Evolutionary conservation across 192 early-diverging fungal genomes (phyloP).

Genomic region (Coemansia sp.): DNA sequence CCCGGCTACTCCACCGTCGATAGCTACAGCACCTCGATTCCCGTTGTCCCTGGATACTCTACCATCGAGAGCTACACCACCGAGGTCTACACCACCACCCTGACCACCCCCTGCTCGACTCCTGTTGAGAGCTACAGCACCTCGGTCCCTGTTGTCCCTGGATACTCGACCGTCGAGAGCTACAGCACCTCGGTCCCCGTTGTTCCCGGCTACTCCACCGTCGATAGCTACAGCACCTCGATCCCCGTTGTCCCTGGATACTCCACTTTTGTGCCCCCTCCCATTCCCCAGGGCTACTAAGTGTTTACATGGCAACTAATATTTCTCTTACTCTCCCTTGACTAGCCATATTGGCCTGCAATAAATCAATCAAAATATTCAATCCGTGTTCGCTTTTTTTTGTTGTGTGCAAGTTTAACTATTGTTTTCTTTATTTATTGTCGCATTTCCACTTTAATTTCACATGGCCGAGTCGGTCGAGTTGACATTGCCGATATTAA

Average conservation of each 20-base stretch:
- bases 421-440: too few species aligned
- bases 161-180: conserved; percentile 5
- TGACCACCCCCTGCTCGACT: neutral
- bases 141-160: neutral
- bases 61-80: conserved; percentile 16
- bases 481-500: neutral
- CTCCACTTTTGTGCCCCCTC: too few species aligned
- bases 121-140: neutral
- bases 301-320: too few species aligned
- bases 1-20: conserved; percentile 3
- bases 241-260: too few species aligned
- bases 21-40: conserved; percentile 5
- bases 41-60: neutral
- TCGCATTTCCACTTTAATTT: too few species aligned
- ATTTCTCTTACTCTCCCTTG: too few species aligned
- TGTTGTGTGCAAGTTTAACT: too few species aligned
- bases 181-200: neutral
- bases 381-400: too few species aligned
- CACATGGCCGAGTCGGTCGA: neutral
- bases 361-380: too few species aligned
- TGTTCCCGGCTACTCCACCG: neutral
- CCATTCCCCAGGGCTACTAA: too few species aligned
- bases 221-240: too few species aligned
- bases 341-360: too few species aligned
- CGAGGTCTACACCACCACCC: neutral